Percentiles rank a stretch among this genome's conserved stretches.
Evolutionary conservation across 2,329 filamentous ascomycete genomes (phyloP).

Genomic region (Fusarium abutilonis): DNA sequence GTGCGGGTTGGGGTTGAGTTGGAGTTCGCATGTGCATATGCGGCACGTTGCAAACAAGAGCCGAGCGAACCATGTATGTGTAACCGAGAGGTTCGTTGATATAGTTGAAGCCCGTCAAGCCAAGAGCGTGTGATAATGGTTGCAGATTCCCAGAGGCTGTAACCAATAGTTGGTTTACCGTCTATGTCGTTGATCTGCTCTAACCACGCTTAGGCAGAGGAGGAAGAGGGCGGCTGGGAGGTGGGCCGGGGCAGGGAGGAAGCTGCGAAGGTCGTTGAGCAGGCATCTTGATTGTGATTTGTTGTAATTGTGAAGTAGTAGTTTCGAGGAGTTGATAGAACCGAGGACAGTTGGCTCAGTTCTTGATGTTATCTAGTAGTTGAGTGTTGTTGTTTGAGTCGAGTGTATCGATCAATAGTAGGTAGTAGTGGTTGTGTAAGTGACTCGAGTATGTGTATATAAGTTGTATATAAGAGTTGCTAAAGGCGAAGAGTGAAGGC

Average conservation of each 20-base stretch:
- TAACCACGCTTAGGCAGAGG: slow-evolving; percentile 71
- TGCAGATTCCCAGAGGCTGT: slow-evolving; percentile 18
- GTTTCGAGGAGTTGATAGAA: slow-evolving; percentile 33
- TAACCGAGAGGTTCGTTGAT: slow-evolving; percentile 22
- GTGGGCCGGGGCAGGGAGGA: slow-evolving; percentile 73
- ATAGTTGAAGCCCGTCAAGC: slow-evolving; percentile 8
- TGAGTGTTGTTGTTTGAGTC: slow-evolving; percentile 25
- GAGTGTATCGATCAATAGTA: slow-evolving; percentile 20
- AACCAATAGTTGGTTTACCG: slow-evolving; percentile 14
- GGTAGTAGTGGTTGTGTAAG: slow-evolving; percentile 4
- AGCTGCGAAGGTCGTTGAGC: slow-evolving; percentile 72
- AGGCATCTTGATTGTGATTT: slow-evolving; percentile 57
- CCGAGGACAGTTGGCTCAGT: slow-evolving; percentile 40
- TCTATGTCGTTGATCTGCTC: slow-evolving; percentile 29
- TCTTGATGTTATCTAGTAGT: background rate
- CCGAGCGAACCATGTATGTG: slow-evolving; percentile 37
- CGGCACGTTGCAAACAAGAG: slow-evolving; percentile 34
- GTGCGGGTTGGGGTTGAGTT: slow-evolving; percentile 36
- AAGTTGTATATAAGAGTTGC: slow-evolving; percentile 2
- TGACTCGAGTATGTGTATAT: slow-evolving; percentile 16
- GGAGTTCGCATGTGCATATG: slow-evolving; percentile 42
- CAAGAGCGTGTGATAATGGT: slow-evolving; percentile 13
- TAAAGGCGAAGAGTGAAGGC: slow-evolving; percentile 30
- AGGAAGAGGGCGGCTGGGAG: slow-evolving; percentile 71
- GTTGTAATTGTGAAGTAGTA: slow-evolving; percentile 27